Evolutionary conservation across 2,329 filamentous ascomycete species (phyloP).

Genomic region (Ophiostoma himal-ulmi): DNA sequence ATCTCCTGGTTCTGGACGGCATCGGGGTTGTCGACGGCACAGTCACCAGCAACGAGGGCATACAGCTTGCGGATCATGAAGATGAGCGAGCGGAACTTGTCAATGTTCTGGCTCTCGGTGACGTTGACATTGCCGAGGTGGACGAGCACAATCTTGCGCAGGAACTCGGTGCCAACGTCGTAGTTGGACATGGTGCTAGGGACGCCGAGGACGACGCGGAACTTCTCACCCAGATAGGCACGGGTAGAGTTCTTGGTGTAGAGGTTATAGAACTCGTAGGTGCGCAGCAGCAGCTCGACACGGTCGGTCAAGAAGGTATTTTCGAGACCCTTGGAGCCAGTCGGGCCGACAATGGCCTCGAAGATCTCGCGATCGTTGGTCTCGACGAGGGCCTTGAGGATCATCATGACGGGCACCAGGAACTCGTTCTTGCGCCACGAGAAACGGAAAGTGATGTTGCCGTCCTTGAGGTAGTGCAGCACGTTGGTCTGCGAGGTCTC

Average conservation of each 20-base stretch:
- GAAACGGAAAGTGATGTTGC: conserved; percentile 94
- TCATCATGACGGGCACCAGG: conserved; percentile 93
- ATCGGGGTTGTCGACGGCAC: conserved; percentile 90
- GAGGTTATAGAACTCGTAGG: conserved; percentile 84
- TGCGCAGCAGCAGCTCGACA: conserved; percentile 83
- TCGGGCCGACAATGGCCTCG: conserved; percentile 78
- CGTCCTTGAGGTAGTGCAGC: conserved; percentile 89
- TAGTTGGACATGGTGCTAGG: conserved; percentile 79
- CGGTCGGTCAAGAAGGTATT: conserved; percentile 95
- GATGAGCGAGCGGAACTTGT: conserved; percentile 90
- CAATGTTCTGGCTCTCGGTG: conserved; percentile 73
- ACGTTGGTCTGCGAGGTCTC: conserved; percentile 98
- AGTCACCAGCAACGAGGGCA: conserved; percentile 84
- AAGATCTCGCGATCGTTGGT: conserved; percentile 97
- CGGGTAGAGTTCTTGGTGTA: conserved; percentile 78
- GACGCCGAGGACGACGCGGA: conserved; percentile 79
- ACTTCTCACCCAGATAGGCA: conserved; percentile 83
- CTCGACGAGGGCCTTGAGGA: conserved; percentile 88
- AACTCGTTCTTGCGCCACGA: conserved; percentile 98
- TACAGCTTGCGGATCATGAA: conserved; percentile 98
- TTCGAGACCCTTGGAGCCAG: conserved; percentile 67
- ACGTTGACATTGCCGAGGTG: conserved; percentile 84
- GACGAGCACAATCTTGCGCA: conserved; percentile 83
- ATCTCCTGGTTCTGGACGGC: conserved; percentile 95
- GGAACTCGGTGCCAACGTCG: conserved; percentile 84